Evolutionary conservation across 2,329 filamentous ascomycete species (phyloP).

Genomic region (Neocucurbitaria cava): DNA sequence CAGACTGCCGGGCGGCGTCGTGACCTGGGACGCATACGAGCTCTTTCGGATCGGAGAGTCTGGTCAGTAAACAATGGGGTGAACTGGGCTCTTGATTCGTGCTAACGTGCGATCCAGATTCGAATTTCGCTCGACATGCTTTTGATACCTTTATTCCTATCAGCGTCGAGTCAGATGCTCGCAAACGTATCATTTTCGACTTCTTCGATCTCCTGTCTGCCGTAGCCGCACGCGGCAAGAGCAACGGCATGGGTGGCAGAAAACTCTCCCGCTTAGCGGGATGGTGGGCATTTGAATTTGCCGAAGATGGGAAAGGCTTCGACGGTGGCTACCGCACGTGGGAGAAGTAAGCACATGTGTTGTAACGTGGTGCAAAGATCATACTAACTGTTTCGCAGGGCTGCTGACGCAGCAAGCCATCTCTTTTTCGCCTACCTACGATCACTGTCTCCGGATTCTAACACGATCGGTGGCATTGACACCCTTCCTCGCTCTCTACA

Average conservation of each 20-base stretch:
- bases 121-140: conserved; percentile 86
- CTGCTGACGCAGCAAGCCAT: conserved; percentile 94
- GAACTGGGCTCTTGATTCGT: conserved; percentile 3
- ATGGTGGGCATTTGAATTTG: conserved; percentile 98
- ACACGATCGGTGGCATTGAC: conserved; percentile 78
- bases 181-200: conserved; percentile 89
- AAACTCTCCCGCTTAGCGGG: conserved; percentile 95
- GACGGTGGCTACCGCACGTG: conserved; percentile 93
- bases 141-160: conserved; percentile 97
- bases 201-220: conserved; percentile 95
- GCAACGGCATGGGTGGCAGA: conserved; percentile 88
- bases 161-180: conserved; percentile 85
- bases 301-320: conserved; percentile 86
- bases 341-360: conserved; percentile 66
- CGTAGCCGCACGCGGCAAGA: conserved; percentile 90
- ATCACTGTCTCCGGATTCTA: conserved; percentile 80
- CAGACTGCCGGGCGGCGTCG: conserved; percentile 85
- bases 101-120: conserved; percentile 66
- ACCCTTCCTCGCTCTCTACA: conserved; percentile 89
- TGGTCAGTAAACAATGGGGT: conserved; percentile 62
- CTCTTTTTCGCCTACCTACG: conserved; percentile 97
- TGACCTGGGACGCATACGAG: conserved; percentile 97
- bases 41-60: conserved; percentile 93
- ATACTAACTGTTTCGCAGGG: conserved; percentile 62
- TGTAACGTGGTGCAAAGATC: conserved; percentile 2